Base-by-base conservation (phyloP, 129 eudicot species). In the Dittrichia graveolens region DNA sequence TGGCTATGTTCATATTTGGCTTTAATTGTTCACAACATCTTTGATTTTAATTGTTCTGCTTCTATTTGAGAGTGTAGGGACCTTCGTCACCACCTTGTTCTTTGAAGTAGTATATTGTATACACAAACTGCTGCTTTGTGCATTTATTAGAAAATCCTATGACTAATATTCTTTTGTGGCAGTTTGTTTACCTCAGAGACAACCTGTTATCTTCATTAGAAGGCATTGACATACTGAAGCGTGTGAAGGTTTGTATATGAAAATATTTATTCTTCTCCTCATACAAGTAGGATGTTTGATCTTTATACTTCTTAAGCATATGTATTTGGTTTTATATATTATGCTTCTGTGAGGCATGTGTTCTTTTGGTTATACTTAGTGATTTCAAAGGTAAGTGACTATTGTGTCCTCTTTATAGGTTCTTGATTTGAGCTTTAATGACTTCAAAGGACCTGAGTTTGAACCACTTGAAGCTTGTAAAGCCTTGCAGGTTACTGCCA, bases 141-240 rank as follows among this genome's bases (percentile, higher is more conserved):
- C 53, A 54, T 39, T 18, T 56, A 53, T 43, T 5, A 71, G 24
- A 62, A 37, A 55, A 34, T 61, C 8, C 55, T 52, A 68, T 68
- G 59, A 81, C 52, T 54, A 41, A 13, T 67, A 46, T n/a, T 82
- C 16, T 62, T 60, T 74, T 83, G 53, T 80, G 78, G 76, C 96
- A 95, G 99, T 95, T 95, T 78, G 91, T 95, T 75, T 95, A 95
- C 83, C 96, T 95, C 70, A 88, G 99, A 75, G 99, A 95, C 85
- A 95, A 95, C 79, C 87, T 90, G 43, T 73, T 95, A 75, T 78
- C 99, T 42, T 61, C 97, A 37, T 57, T 95, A 78, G 99, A 95
- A 71, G 99, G 97, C 74, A 83, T 95, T 69, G 99, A 91, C 69
- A 78, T 81, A 69, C 79, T 95, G 81, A 86, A 79, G 72, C 85